Percentiles rank a stretch among this genome's conserved stretches.
Evolutionary conservation across 2,329 filamentous ascomycete genomes (phyloP).

Genomic region (Arthrobotrys musiformis): DNA sequence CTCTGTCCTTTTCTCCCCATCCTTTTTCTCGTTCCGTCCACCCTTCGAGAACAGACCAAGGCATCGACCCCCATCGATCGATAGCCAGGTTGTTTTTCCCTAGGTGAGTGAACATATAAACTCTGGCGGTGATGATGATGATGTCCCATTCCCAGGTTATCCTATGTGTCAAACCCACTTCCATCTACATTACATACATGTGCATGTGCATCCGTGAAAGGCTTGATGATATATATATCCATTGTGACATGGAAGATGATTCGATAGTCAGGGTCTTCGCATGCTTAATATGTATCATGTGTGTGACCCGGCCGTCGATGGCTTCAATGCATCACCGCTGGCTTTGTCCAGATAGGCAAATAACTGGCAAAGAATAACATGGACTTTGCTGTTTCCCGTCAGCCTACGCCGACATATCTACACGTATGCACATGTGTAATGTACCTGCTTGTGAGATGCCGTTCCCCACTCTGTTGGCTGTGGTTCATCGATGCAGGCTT

Average conservation of each 20-base stretch:
- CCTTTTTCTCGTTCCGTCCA: conserved; percentile 4
- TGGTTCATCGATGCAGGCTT: neutral
- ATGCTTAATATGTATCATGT: neutral
- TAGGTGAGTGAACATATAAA: conserved; percentile 13
- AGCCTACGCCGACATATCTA: neutral
- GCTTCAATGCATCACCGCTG: neutral
- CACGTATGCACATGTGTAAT: neutral
- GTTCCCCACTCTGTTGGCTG: neutral
- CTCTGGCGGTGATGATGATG: neutral
- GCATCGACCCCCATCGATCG: neutral
- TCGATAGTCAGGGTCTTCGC: conserved; percentile 8
- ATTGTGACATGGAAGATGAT: neutral
- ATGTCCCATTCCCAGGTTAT: neutral
- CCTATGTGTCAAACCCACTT: neutral
- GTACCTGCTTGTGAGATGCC: neutral
- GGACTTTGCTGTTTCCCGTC: neutral
- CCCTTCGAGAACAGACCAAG: neutral
- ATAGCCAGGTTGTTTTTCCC: neutral
- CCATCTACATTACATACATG: neutral
- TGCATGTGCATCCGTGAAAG: neutral
- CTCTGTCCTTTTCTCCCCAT: neutral
- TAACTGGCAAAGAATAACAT: neutral
- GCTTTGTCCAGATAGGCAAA: neutral
- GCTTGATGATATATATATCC: neutral
- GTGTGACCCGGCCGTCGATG: neutral